phyloP scores from a whole-genome alignment of 768 basidiomycete species.

The Exidia glandulosa region DNA sequence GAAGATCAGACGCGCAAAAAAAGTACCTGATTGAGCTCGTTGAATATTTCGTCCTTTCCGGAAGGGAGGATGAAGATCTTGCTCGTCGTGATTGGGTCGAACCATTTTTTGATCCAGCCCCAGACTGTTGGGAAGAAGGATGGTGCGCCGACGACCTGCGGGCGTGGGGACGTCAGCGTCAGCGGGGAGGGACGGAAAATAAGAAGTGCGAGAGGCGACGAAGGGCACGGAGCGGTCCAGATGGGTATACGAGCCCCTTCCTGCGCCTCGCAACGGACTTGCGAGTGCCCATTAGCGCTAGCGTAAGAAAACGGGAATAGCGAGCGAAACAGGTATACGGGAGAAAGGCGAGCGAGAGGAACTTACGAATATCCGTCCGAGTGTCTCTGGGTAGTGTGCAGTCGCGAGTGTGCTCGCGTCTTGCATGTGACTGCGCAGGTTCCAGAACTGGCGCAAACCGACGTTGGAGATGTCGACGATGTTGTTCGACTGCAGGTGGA shows the following conservation, averaged over 20 bases:
- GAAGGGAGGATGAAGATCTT: slow-evolving; percentile 58
- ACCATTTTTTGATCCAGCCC: slow-evolving; percentile 82
- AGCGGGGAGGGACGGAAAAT: no score
- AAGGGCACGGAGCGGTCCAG: not conserved
- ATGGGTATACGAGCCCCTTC: no score
- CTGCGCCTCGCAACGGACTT: no score
- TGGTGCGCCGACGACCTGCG: slow-evolving; percentile 58
- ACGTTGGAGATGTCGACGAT: slow-evolving; percentile 66
- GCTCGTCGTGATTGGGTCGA: slow-evolving; percentile 64
- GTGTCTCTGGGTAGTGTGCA: slow-evolving; percentile 73
- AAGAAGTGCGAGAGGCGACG: slow-evolving; percentile 3
- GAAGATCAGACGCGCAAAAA: no score
- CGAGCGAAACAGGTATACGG: no score
- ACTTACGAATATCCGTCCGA: slow-evolving; percentile 39
- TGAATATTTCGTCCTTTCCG: not conserved
- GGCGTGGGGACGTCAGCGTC: not conserved
- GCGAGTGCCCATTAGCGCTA: no score
- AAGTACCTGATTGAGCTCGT: not conserved
- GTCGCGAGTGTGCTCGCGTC: slow-evolving; percentile 69
- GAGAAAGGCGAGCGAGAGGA: no score
- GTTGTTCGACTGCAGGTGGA: slow-evolving; percentile 22
- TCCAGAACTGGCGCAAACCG: slow-evolving; percentile 57
- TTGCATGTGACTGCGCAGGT: slow-evolving; percentile 57
- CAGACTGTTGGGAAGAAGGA: slow-evolving; percentile 75
- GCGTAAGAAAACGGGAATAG: no score